These are phyloP conservation scores for Geotrichum phurueaensis DNA, from an alignment of 1,139 yeast genomes.

Conservation along the genomic window DNA sequence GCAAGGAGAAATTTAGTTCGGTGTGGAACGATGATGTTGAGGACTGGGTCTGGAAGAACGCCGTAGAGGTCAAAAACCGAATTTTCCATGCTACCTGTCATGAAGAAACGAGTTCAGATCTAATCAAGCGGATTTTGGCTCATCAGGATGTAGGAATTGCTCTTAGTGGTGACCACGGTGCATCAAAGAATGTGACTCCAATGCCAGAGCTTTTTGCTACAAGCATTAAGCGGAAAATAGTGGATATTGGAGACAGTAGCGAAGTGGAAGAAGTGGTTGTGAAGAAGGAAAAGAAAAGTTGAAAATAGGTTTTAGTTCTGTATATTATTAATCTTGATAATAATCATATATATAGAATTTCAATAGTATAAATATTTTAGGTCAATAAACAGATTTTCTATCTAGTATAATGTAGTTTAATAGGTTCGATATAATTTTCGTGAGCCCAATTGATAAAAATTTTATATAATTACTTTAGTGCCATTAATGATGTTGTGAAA, in stretches of 20 bases:
- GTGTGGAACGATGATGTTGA: slow-evolving; percentile 84
- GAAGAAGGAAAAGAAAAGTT: background rate
- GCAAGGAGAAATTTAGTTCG: slow-evolving; percentile 76
- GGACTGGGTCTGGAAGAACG: slow-evolving; percentile 93
- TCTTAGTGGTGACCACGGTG: slow-evolving; percentile 17
- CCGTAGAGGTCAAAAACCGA: slow-evolving; percentile 62
- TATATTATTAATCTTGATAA: background rate
- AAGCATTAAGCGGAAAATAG: slow-evolving; percentile 24
- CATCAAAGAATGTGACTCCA: slow-evolving; percentile 27
- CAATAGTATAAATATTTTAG: too few relatives aligned
- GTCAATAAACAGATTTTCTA: too few relatives aligned
- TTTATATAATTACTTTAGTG: too few relatives aligned
- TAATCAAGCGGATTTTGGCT: slow-evolving; percentile 31
- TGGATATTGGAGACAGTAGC: slow-evolving; percentile 15
- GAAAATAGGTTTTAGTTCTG: background rate
- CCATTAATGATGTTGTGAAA: too few relatives aligned
- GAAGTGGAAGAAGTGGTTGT: slow-evolving; percentile 21
- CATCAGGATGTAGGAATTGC: slow-evolving; percentile 11
- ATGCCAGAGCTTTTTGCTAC: slow-evolving; percentile 23
- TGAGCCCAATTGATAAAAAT: background rate
- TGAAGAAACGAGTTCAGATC: slow-evolving; percentile 50
- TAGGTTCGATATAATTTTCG: background rate
- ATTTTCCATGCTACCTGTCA: slow-evolving; percentile 80
- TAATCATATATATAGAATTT: too few relatives aligned
- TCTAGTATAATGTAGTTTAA: background rate